Evolutionary conservation across 306 rosid species (phyloP).

Genomic region (Mimosa bimucronata): DNA sequence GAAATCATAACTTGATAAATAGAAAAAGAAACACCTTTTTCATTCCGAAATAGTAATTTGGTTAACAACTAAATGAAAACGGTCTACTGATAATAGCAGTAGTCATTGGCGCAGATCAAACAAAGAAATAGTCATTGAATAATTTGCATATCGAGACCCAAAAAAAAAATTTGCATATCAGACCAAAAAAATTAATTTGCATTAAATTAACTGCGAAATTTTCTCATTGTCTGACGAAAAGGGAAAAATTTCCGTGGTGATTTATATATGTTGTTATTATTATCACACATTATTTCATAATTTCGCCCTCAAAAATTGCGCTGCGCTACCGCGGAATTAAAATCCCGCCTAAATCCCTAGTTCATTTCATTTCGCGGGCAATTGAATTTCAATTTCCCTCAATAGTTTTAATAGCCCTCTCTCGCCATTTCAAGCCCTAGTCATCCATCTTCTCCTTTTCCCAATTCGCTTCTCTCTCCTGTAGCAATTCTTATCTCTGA

Average conservation of each 20-base stretch:
- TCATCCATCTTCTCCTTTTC: slow-evolving; percentile 1
- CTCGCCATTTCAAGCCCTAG: slow-evolving; percentile 12
- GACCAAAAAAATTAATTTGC: no score
- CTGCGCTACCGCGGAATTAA: slow-evolving; percentile 12
- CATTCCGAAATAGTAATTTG: background rate
- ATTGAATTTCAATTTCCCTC: slow-evolving; percentile 68
- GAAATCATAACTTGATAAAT: no score
- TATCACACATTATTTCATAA: background rate
- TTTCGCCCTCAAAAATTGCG: background rate
- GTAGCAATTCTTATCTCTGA: background rate
- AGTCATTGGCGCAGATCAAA: no score
- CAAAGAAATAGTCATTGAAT: background rate
- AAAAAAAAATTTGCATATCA: no score
- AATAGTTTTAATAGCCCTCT: slow-evolving; percentile 42
- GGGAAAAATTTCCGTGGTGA: background rate
- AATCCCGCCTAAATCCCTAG: slow-evolving; percentile 68
- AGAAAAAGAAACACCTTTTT: no score
- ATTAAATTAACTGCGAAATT: background rate
- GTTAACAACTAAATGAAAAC: background rate
- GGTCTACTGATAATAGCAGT: background rate
- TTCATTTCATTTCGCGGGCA: slow-evolving; percentile 57
- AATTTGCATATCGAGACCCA: background rate
- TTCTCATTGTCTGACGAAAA: background rate
- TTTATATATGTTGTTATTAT: background rate
- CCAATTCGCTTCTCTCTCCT: slow-evolving; percentile 26